phyloP scores from a whole-genome alignment of 1,284 basidiomycete species.

The Boletellus sp. region DNA sequence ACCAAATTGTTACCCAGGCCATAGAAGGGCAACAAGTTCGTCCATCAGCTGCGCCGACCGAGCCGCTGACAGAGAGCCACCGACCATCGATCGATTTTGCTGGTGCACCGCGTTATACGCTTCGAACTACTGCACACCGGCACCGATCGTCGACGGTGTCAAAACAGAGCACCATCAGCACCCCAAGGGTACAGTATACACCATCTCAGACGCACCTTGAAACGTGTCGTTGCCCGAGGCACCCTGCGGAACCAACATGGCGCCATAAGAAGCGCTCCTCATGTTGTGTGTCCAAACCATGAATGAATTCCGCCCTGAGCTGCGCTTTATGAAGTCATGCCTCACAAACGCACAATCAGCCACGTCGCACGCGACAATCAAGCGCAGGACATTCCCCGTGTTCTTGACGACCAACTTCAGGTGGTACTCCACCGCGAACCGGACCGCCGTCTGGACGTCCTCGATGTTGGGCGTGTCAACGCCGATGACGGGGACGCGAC shows the following conservation, averaged over 20 bases:
- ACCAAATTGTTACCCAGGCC: conserved; percentile 38
- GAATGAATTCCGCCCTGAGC: conserved; percentile 29
- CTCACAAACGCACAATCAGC: background rate
- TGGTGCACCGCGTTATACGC: conserved; percentile 35
- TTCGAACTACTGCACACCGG: conserved; percentile 45
- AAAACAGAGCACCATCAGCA: background rate
- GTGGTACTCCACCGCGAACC: background rate
- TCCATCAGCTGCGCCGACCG: conserved; percentile 28
- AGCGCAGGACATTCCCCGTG: background rate
- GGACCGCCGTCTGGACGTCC: background rate
- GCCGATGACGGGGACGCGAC: background rate
- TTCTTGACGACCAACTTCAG: background rate
- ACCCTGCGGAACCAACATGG: conserved; percentile 33
- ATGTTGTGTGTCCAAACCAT: conserved; percentile 39
- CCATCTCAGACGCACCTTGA: conserved; percentile 6
- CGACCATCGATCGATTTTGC: conserved; percentile 28
- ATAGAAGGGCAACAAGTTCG: conserved; percentile 38
- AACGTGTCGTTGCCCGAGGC: conserved; percentile 10
- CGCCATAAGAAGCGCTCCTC: conserved; percentile 23
- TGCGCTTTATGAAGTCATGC: background rate
- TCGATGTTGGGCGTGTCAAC: background rate
- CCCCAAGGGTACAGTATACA: background rate
- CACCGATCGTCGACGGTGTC: conserved; percentile 39
- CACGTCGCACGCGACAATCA: background rate
- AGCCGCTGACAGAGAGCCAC: conserved; percentile 37